These are phyloP conservation scores for Myxozyma neglecta DNA, from an alignment of 805 yeast genomes.

Conservation along the genomic window DNA sequence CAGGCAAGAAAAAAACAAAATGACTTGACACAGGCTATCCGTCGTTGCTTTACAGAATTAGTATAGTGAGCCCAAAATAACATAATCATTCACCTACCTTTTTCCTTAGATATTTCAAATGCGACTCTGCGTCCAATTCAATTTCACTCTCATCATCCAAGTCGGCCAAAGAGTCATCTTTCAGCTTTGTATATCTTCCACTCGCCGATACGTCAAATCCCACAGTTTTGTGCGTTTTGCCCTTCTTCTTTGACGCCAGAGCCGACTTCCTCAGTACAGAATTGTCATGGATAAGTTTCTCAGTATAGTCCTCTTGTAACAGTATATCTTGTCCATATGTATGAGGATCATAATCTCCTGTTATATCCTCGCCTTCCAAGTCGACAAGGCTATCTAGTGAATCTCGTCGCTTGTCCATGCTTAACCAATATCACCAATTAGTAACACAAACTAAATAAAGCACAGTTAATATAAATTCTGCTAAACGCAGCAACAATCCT, in stretches of 20 bases:
- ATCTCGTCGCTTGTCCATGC: slow-evolving; percentile 6
- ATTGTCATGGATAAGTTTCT: slow-evolving; percentile 21
- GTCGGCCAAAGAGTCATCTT: neutral
- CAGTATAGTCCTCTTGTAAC: slow-evolving; percentile 16
- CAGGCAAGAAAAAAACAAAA: slow-evolving; percentile 13
- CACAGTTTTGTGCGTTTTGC: slow-evolving; percentile 8
- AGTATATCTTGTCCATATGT: slow-evolving; percentile 14
- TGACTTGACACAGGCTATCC: slow-evolving; percentile 14
- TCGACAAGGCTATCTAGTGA: slow-evolving; percentile 17
- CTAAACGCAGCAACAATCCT: no score
- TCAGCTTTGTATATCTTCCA: slow-evolving; percentile 11
- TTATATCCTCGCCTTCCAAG: slow-evolving; percentile 29
- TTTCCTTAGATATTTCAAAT: slow-evolving; percentile 20
- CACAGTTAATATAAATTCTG: no score
- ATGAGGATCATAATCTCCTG: slow-evolving; percentile 25
- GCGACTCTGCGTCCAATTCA: slow-evolving; percentile 31
- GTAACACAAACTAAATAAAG: neutral
- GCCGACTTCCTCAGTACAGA: slow-evolving; percentile 10
- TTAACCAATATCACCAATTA: neutral
- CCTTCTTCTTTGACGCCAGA: slow-evolving; percentile 5
- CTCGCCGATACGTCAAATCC: slow-evolving; percentile 11
- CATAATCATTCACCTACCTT: slow-evolving; percentile 4
- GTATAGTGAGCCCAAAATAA: neutral
- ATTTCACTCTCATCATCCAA: slow-evolving; percentile 18
- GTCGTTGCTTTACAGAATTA: slow-evolving; percentile 13